Percentiles rank a stretch among this genome's conserved stretches.
These are phyloP conservation scores for Mortierella polycephala DNA, from an alignment of 371 early-diverging fungal species.

Conservation along the genomic window DNA sequence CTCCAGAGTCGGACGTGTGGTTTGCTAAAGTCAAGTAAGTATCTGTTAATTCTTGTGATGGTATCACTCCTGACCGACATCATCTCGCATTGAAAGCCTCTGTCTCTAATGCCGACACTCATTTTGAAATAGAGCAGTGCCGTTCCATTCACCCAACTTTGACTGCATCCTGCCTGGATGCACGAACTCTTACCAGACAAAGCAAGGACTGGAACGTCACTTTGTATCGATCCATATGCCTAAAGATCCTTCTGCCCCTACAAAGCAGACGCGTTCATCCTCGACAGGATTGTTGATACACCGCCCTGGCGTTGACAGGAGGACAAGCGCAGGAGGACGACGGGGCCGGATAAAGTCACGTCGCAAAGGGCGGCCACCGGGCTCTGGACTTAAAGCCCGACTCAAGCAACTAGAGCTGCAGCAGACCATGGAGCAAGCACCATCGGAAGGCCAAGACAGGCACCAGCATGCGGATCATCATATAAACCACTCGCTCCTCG, in stretches of 20 bases:
- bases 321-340: conserved; percentile 4
- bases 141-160: conserved; percentile 25
- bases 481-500: conserved; percentile 23
- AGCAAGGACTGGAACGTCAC: conserved; percentile 53
- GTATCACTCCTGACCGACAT: not conserved
- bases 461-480: conserved; percentile 11
- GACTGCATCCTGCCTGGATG: conserved; percentile 45
- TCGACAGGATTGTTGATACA: not conserved
- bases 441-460: conserved; percentile 1
- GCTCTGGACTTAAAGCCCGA: conserved; percentile 25
- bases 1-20: conserved; percentile 29
- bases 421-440: not conserved
- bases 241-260: conserved; percentile 2
- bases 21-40: conserved; percentile 44
- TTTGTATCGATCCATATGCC: conserved; percentile 45
- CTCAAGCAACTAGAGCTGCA: conserved; percentile 20
- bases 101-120: not conserved
- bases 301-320: not conserved
- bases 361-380: conserved; percentile 42
- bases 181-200: conserved; percentile 42
- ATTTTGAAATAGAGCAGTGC: conserved; percentile 19
- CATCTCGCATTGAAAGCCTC: not conserved
- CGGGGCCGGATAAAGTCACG: conserved; percentile 25
- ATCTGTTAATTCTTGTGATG: not conserved
- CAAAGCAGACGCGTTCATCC: conserved; percentile 4